Base-by-base conservation (phyloP, 768 basidiomycete species). In the Termitomyces sp. region DNA sequence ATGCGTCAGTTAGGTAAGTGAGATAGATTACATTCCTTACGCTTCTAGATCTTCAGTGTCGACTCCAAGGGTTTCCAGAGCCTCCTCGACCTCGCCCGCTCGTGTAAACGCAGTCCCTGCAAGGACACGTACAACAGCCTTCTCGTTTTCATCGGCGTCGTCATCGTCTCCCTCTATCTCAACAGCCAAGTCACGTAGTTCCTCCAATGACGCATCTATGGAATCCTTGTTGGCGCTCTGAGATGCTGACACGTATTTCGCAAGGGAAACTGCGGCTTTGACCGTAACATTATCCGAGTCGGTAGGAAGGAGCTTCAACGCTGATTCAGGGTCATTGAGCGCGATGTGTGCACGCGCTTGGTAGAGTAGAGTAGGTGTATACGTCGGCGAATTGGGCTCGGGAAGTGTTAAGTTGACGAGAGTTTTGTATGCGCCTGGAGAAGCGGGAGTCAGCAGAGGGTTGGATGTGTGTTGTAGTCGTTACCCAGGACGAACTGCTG, bases 21-120 rank as follows among this genome's bases (percentile, higher is more conserved):
- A 46, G 16, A 50, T 31, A n/a, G 16, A n/a, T 9, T 27, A 44
- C n/a, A 44, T 32, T 7, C 81, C 91, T 64, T 71, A 95, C 94
- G 91, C 90, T 77, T 98, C 95, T 37, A 94, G 80, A 63, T 92
- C 90, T 60, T 87, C 82, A 32, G 84, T 83, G 47, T 85, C 87
- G 6, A 81, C 82, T 8, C 86, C 86, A 32, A 98, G 77, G 0
- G 91, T 95, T 71, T 96, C 95, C 25, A 97, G 74, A 2, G 94
- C 95, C 72, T 98, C 95, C 71, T 97, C 95, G 11, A 90, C 73
- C 72, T 97, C 95, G 2, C 87, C 89, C 16, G 90, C 90, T 34
- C 83, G 75, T 16, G 86, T 81, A 69, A 96, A 96, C 0, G 92
- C 91, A 12, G 88, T 92, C n/a, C 87, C 93, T 31, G 92, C 91